These are phyloP conservation scores for Henckelia pumila DNA, from an alignment of 257 asterid genomes.

Conservation along the genomic window DNA sequence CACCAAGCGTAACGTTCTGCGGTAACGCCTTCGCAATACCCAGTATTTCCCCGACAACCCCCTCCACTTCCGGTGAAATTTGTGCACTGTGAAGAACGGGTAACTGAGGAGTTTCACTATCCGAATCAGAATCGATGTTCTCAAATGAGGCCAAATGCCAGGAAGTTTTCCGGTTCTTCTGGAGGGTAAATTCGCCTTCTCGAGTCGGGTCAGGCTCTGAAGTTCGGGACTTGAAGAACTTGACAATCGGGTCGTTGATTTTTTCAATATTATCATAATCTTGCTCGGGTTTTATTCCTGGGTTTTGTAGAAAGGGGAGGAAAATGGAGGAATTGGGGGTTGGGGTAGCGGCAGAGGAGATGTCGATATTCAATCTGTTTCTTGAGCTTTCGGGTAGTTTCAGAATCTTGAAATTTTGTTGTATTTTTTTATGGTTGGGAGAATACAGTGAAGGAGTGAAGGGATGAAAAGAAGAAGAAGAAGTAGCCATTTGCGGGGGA, in stretches of 20 bases:
- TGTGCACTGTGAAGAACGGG: conserved; percentile 24
- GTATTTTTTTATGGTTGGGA: conserved; percentile 19
- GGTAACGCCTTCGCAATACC: conserved; percentile 52
- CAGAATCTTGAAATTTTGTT: conserved; percentile 28
- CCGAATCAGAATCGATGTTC: conserved; percentile 25
- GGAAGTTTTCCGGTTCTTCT: conserved; percentile 58
- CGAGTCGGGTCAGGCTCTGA: conserved; percentile 52
- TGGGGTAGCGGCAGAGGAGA: conserved; percentile 32
- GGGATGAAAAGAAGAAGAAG: conserved; percentile 26
- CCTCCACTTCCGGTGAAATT: conserved; percentile 27
- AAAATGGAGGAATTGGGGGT: conserved; percentile 46
- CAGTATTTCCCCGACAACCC: conserved; percentile 53
- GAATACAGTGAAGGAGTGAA: conserved; percentile 5
- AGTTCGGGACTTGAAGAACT: conserved; percentile 57
- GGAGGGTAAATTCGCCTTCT: conserved; percentile 61
- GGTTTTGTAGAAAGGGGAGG: conserved; percentile 69
- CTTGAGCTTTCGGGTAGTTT: conserved; percentile 26
- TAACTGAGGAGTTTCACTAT: neutral
- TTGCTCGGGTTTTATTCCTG: conserved; percentile 32
- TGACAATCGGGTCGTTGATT: conserved; percentile 60
- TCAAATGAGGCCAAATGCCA: conserved; percentile 68
- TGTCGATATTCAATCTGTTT: conserved; percentile 18
- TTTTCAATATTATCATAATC: conserved; percentile 18
- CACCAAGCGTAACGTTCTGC: conserved; percentile 67
- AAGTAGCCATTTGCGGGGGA: neutral